Conservation (phyloP, 192 early-diverging fungal genomes). For the Entomortierella lignicola region DNA sequence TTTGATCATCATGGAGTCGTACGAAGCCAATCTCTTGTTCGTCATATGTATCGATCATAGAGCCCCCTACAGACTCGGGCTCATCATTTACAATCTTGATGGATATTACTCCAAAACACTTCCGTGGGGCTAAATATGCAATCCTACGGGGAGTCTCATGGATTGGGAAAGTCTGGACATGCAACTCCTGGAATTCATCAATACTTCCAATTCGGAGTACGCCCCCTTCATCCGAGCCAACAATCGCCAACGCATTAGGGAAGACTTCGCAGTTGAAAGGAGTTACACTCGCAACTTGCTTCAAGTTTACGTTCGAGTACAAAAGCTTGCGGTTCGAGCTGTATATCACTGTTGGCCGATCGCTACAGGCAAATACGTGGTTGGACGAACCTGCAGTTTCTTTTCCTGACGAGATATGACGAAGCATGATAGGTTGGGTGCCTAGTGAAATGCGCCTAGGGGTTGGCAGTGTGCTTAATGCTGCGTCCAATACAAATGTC, state of each 20-base stretch:
- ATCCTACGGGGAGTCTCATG: conserved; percentile 78
- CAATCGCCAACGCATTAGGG: conserved; percentile 70
- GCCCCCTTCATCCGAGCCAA: conserved; percentile 60
- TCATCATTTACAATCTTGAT: conserved; percentile 43
- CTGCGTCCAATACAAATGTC: conserved; percentile 71
- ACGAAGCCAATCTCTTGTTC: conserved; percentile 59
- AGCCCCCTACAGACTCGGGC: conserved; percentile 25
- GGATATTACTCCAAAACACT: conserved; percentile 76
- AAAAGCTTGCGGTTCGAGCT: conserved; percentile 74
- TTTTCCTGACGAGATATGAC: conserved; percentile 22
- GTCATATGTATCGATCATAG: conserved; percentile 22
- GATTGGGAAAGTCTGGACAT: conserved; percentile 76
- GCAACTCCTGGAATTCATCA: conserved; percentile 87
- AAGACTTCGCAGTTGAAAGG: conserved; percentile 67
- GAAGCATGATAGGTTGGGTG: conserved; percentile 76
- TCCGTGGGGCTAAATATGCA: conserved; percentile 62
- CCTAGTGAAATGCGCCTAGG: conserved; percentile 82
- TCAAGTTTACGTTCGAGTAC: conserved; percentile 85
- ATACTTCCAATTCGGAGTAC: conserved; percentile 78
- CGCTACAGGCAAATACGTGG: conserved; percentile 84
- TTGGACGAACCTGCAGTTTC: conserved; percentile 2
- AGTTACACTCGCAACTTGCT: conserved; percentile 73
- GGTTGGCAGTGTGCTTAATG: conserved; percentile 42
- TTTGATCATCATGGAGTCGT: conserved; percentile 76
- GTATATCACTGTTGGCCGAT: conserved; percentile 86